Base-by-base conservation (phyloP, 805 yeast species). In the Hanseniaspora singularis region DNA sequence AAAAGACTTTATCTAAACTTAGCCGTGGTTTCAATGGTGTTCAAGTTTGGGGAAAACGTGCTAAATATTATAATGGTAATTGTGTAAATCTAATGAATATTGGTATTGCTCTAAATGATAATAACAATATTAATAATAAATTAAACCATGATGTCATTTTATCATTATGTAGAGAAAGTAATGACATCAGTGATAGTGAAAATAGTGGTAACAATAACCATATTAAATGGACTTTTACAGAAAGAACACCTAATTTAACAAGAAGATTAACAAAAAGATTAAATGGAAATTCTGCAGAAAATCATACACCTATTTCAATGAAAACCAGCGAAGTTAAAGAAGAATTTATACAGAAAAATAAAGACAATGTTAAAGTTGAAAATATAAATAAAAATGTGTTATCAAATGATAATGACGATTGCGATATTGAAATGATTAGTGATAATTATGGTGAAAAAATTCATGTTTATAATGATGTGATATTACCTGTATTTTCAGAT, bases 391-490 rank as follows among this genome's bases (percentile, higher is more conserved):
- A 51, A 32, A 52, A 46, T 19, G 49, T 50, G n/a, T n/a, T n/a
- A n/a, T n/a, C n/a, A n/a, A n/a, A n/a, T n/a, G n/a, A n/a, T n/a
- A n/a, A n/a, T n/a, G n/a, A n/a, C n/a, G n/a, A n/a, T n/a, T n/a
- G n/a, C n/a, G n/a, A n/a, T n/a, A n/a, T n/a, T n/a, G n/a, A n/a
- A n/a, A n/a, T n/a, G n/a, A n/a, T n/a, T n/a, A n/a, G n/a, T n/a
- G n/a, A n/a, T 24, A 34, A 6, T 11, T 23, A 15, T 12, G 19
- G n/a, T 1, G 37, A 32, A 10, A 43, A 30, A 4, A 53, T 68
- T 27, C 65, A 68, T 51, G 66, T 63, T 51, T 57, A 60, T 44
- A 68, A 67, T 12, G 68, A 70, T 39, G 65, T 73, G 1, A 57
- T 75, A 7, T 23, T 38, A 10, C 49, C 49, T 9, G 38, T 44